Percentiles rank a stretch among this genome's conserved stretches.
phyloP scores from a whole-genome alignment of 1,284 basidiomycete genomes.

The Leccinum fuscescens region DNA sequence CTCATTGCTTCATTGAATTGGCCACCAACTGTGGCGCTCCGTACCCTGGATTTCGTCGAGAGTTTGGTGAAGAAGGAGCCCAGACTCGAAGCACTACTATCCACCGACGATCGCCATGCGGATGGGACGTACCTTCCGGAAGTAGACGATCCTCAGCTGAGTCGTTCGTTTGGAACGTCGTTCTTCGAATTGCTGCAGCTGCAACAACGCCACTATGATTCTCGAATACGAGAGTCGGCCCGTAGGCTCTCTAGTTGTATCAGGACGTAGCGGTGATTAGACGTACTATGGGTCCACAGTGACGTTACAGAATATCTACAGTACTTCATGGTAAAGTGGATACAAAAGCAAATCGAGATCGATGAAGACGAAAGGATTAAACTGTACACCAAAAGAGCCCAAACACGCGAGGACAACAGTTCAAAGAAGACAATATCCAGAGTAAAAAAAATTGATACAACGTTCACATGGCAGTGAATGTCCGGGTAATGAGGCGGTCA shows the following conservation, averaged over 20 bases:
- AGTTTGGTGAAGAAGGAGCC: slow-evolving; percentile 74
- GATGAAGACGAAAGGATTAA: slow-evolving; percentile 25
- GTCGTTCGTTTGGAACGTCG: slow-evolving; percentile 67
- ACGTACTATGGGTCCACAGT: slow-evolving; percentile 28
- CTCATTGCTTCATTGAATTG: slow-evolving; percentile 78
- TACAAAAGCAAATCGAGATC: slow-evolving; percentile 23
- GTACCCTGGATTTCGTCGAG: slow-evolving; percentile 71
- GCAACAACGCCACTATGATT: slow-evolving; percentile 58
- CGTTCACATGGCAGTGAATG: slow-evolving; percentile 24
- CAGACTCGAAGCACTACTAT: slow-evolving; percentile 80
- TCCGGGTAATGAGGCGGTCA: slow-evolving; percentile 22
- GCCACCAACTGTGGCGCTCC: slow-evolving; percentile 65
- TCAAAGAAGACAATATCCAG: slow-evolving; percentile 36
- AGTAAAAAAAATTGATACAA: slow-evolving; percentile 20
- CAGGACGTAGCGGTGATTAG: slow-evolving; percentile 32
- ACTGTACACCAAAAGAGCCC: slow-evolving; percentile 15
- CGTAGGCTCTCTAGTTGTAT: slow-evolving; percentile 46
- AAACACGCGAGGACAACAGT: slow-evolving; percentile 17
- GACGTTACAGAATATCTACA: slow-evolving; percentile 36
- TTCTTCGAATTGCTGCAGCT: slow-evolving; percentile 71
- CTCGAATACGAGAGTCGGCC: slow-evolving; percentile 57
- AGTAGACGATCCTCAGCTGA: slow-evolving; percentile 84
- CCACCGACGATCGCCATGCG: slow-evolving; percentile 80
- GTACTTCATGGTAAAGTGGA: slow-evolving; percentile 23
- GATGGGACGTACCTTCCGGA: slow-evolving; percentile 82